Evolutionary conservation across 116 monocot species (phyloP), one percentile per base, ranked within the genome.

Genomic region (Phalaenopsis hybrid): DNA sequence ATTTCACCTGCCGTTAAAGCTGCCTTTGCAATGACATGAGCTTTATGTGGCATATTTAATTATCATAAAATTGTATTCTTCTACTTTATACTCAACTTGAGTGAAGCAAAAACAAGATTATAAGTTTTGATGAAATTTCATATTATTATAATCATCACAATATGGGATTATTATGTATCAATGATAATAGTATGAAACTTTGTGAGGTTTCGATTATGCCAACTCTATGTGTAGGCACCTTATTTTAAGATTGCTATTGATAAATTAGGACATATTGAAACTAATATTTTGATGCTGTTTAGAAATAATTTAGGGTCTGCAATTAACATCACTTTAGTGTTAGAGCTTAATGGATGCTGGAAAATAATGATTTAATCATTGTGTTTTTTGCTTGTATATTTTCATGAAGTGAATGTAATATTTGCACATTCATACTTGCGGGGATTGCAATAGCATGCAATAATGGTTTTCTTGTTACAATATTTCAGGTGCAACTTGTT

Each of bases 401-500:
- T 37, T 72, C 72, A 72, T 72, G 72, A 72, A 72, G 37, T 72
- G 72, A 21, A 65, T 65, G 0, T 25, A 9, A 1, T 61, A 34
- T 34, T 70, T 70, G 28, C 28, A 37, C 4, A 75, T 75, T 75
- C n/a, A 18, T 1, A 17, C 75, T 75, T 75, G 7, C 2, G 43
- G 75, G 7, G 43, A 45, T 75, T 45, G 8, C 34, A 13, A 20
- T 28, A 4, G 43, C 46, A 45, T 75, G 44, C 37, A 34, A 33
- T 72, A 72, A 41, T 72, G 33, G 17, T 37, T 37, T 72, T 37
- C 72, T 33, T 41, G 41, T 72, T 37, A 72, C 37, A 72, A 72
- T 72, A 37, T 72, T 85, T 73, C 85, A 92, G 97, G 89, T 97
- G 86, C 89, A 94, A 86, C 91, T 97, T 84, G 87, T 91, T 82